A percentile compares a stretch with the other conserved stretches of the same genome.
phyloP scores from a whole-genome alignment of 768 basidiomycete species.

The Candolleomyces efflorescens region DNA sequence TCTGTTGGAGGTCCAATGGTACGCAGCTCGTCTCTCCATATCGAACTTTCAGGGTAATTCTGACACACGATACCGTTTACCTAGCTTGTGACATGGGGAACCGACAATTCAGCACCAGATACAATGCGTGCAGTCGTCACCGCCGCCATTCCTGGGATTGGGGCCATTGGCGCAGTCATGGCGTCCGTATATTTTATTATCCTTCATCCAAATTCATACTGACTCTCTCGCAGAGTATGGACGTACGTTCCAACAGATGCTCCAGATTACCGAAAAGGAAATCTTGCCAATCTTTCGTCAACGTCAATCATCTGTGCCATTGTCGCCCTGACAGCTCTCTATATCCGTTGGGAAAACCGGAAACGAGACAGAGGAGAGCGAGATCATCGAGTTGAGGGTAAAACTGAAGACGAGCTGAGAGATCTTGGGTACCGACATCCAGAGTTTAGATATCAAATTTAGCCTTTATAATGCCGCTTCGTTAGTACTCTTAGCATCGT shows the following conservation, averaged over 20 bases:
- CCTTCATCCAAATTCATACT: neutral
- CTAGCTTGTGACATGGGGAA: slow-evolving; percentile 34
- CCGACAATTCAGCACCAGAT: slow-evolving; percentile 39
- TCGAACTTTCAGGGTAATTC: too few relatives aligned
- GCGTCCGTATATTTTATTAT: slow-evolving; percentile 20
- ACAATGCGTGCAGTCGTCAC: slow-evolving; percentile 36
- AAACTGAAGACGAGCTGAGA: slow-evolving; percentile 31
- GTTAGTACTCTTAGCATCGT: too few relatives aligned
- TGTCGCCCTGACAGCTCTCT: slow-evolving; percentile 25
- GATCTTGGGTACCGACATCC: slow-evolving; percentile 44
- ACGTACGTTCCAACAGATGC: slow-evolving; percentile 43
- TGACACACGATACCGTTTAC: neutral
- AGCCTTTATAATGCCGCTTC: neutral
- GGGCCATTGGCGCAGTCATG: slow-evolving; percentile 35
- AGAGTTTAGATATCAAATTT: slow-evolving; percentile 38
- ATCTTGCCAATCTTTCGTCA: slow-evolving; percentile 40
- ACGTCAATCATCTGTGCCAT: slow-evolving; percentile 27
- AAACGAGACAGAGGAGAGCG: slow-evolving; percentile 40
- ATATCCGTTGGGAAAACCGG: slow-evolving; percentile 38
- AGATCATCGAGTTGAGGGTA: slow-evolving; percentile 36
- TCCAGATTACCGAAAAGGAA: slow-evolving; percentile 44
- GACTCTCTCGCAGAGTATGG: slow-evolving; percentile 31
- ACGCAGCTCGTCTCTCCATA: neutral
- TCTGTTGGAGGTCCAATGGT: slow-evolving; percentile 25
- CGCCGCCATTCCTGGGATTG: slow-evolving; percentile 35